phyloP scores from a whole-genome alignment of 1,139 yeast species.

The Blastobotrys aristatus region DNA sequence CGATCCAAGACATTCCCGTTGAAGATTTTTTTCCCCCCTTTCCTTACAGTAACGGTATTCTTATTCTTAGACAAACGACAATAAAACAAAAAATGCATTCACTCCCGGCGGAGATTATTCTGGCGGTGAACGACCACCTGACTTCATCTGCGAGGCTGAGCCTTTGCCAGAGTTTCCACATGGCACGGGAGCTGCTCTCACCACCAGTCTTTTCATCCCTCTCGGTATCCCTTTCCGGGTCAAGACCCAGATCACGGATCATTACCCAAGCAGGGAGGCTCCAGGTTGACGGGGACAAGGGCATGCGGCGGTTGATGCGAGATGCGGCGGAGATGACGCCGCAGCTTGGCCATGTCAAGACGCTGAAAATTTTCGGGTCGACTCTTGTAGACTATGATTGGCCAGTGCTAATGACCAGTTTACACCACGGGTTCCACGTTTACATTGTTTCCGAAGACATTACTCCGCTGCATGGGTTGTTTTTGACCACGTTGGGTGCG shows the following conservation, averaged over 20 bases:
- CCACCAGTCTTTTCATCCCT: not conserved
- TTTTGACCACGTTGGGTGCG: not conserved
- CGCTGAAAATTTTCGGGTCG: not conserved
- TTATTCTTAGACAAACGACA: no score
- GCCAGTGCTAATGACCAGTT: not conserved
- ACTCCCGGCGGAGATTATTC: constrained; percentile 4
- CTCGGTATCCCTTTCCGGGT: not conserved
- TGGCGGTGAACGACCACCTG: not conserved
- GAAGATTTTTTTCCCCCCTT: no score
- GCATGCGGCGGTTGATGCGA: not conserved
- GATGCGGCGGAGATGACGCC: not conserved
- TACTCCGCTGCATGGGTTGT: not conserved
- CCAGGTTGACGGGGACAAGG: not conserved
- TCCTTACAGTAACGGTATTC: no score
- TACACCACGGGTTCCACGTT: not conserved
- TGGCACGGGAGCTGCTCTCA: not conserved
- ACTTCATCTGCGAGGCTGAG: not conserved
- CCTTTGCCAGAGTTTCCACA: not conserved
- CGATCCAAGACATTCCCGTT: no score
- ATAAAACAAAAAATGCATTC: not conserved
- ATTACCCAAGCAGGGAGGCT: not conserved
- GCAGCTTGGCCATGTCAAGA: not conserved
- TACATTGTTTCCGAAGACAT: not conserved
- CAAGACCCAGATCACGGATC: not conserved
- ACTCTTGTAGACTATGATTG: not conserved